Evolutionary conservation across 441 rosid genomes (phyloP).

Genomic region (Dalechampia spathulata): DNA sequence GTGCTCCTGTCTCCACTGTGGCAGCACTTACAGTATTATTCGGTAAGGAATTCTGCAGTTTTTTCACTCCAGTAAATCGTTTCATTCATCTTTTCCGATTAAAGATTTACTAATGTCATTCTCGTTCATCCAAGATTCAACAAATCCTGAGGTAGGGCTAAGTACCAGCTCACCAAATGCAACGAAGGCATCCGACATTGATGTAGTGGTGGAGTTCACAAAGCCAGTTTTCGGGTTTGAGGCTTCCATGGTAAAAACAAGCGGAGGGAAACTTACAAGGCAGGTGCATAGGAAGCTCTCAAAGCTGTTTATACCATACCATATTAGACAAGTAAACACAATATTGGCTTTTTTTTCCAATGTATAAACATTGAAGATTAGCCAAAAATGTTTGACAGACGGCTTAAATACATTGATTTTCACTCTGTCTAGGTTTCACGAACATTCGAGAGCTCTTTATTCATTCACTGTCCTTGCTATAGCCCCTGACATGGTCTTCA

Average conservation of each 20-base stretch:
- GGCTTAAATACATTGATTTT: slow-evolving; percentile 8
- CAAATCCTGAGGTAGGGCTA: slow-evolving; percentile 33
- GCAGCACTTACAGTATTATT: slow-evolving; percentile 35
- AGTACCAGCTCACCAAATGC: slow-evolving; percentile 36
- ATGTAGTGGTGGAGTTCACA: slow-evolving; percentile 41
- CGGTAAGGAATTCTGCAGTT: slow-evolving; percentile 24
- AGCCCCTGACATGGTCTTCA: slow-evolving; percentile 23
- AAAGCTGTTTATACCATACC: slow-evolving; percentile 7
- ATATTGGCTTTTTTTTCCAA: slow-evolving; percentile 2
- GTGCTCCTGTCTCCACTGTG: slow-evolving; percentile 33
- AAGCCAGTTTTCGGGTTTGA: slow-evolving; percentile 57
- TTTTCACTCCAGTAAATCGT: neutral
- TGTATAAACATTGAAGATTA: slow-evolving; percentile 5
- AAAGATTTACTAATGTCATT: slow-evolving; percentile 7
- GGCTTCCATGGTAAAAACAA: slow-evolving; percentile 36
- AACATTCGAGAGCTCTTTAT: slow-evolving; percentile 47
- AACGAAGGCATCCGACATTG: slow-evolving; percentile 31
- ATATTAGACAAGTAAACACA: neutral
- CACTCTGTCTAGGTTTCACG: slow-evolving; percentile 35
- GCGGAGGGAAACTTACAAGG: slow-evolving; percentile 54
- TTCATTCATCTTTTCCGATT: neutral
- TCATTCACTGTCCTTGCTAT: slow-evolving; percentile 31
- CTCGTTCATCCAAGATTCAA: slow-evolving; percentile 26
- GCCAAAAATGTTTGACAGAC: neutral
- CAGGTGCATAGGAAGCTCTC: slow-evolving; percentile 37